Evolutionary conservation across 768 basidiomycete genomes (phyloP).

Genomic region (Naematelia aurantialba): DNA sequence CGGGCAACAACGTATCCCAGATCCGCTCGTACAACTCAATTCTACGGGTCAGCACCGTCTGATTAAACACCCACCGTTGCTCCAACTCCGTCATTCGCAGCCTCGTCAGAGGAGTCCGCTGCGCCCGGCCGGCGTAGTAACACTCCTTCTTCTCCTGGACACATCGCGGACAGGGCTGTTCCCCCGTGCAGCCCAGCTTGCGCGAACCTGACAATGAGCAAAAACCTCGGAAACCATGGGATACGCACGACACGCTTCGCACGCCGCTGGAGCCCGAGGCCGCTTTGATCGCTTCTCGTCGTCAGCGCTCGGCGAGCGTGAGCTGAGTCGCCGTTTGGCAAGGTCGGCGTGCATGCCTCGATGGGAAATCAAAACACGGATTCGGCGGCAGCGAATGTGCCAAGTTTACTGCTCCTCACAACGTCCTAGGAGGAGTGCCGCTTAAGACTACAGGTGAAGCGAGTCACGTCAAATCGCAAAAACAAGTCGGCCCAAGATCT

Average conservation of each 20-base stretch:
- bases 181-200: conserved; percentile 11
- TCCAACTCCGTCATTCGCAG: conserved; percentile 22
- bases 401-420: no score
- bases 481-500: no score
- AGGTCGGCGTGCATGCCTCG: no score
- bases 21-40: conserved; percentile 6
- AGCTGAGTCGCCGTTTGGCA: no score
- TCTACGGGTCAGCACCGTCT: conserved; percentile 3
- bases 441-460: no score
- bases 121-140: not conserved
- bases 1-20: conserved; percentile 11
- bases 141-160: conserved; percentile 7
- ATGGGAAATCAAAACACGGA: no score
- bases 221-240: not conserved
- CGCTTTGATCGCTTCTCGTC: not conserved
- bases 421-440: no score
- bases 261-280: not conserved
- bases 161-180: conserved; percentile 10
- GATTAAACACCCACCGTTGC: conserved; percentile 5
- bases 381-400: no score
- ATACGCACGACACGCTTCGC: not conserved
- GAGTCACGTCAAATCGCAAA: no score
- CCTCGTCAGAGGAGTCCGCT: conserved; percentile 14
- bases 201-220: conserved; percentile 1
- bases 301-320: no score